Evolutionary conservation across 2,329 filamentous ascomycete species (phyloP), one percentile per base, ranked within the genome.

Genomic region (Gnomoniopsis smithogilvyi): DNA sequence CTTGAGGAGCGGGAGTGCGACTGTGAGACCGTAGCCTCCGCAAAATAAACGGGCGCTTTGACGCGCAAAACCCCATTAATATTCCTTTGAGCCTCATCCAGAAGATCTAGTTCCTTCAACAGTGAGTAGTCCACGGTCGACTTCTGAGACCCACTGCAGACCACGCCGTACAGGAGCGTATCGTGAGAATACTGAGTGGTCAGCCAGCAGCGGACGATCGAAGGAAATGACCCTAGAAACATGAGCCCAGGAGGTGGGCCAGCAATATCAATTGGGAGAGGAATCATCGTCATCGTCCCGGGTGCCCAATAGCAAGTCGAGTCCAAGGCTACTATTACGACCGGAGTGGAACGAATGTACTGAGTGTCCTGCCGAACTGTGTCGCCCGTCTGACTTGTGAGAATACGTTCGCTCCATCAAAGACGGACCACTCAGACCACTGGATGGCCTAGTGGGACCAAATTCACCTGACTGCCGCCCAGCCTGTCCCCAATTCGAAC

Each of bases 181-280:
- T 90, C 88, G 70, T 96, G 94, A 15, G 92, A 94, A 74, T 96
- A 98, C 67, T 91, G 88, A 38, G 88, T 89, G 26, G 91, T 94
- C 66, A 98, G 80, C 93, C 95, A 98, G 77, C 95, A 99, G 62
- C 95, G 89, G 59, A 98, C 91, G 65, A 99, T 96, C 33, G 92
- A 91, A 6, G 95, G 95, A 6, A 96, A 92, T 7, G 93, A 89
- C 14, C 94, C 92, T 17, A 97, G 80, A 54, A 96, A 83, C 70
- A 92, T 92, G 60, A 97, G 80, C 10, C 92, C 91, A 38, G 92
- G 91, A 19, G 93, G 91, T 46, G 94, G 89, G 46, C 84, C 86
- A 26, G 88, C 87, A 26, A 88, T 85, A 56, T 91, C 87, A 53
- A 90, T 73, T 12, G 91, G 87, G 34, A n/a, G 89, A 91, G 3